Evolutionary conservation across 2,329 filamentous ascomycete species (phyloP), one percentile per base, ranked within the genome.

Genomic region (Capronia epimyces): DNA sequence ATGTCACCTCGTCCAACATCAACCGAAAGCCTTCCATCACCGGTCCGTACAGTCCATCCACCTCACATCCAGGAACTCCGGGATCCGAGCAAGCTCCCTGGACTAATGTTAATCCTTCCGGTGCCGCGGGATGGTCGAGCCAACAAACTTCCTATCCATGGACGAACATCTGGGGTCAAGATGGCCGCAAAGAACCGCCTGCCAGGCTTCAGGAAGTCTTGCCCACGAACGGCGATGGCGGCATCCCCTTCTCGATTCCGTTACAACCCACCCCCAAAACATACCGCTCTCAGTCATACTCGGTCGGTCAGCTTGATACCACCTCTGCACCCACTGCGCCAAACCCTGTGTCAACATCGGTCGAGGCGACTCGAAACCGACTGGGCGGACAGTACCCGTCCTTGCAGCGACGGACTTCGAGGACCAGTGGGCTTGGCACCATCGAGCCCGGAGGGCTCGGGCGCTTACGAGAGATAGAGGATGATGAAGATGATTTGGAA

Each of bases 281-380:
- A 1, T 93, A 95, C 62, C 84, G 93, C 37, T 98, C 93, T 4
- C 89, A 96, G 68, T 97, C 93, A 3, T 97, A 97, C 68, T 97
- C 91, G 0, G 91, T 95, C 42, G 90, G 90, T 3, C 90, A 96
- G 66, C 75, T 89, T 54, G 89, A 95, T 46, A 54, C 52, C 15
- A 54, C 50, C 27, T 45, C 42, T 10, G 55, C 50, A 5, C 39
- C 48, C 5, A 39, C 40, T n/a, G 63, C 65, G 18, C 46, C 67
- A 13, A 63, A 58, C 20, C 49, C 68, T 16, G 61, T 67, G 50
- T 62, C 66, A n/a, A 66, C 60, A 36, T 57, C 64, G 6, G 53
- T 62, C 34, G 59, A 64, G 29, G 59, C 63, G 34, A 62, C 60
- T 39, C 70, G 71, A 20, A 60, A 63, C 46, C 65, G 72, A 12